Evolutionary conservation across 805 yeast species (phyloP).

Genomic region (Candida broadrunensis): DNA sequence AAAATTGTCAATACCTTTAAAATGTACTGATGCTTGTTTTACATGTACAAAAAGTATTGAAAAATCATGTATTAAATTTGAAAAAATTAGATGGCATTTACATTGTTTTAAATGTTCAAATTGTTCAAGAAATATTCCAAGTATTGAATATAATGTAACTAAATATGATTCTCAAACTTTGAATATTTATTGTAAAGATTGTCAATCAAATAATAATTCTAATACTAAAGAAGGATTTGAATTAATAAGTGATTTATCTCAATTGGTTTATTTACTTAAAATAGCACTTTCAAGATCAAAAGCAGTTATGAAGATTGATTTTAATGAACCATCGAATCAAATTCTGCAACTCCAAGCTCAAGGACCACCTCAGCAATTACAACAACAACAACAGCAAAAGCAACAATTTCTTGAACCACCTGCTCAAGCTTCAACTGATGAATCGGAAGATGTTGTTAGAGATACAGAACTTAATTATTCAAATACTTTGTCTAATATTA

Average conservation of each 20-base stretch:
- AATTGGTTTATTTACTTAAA: constrained; percentile 71
- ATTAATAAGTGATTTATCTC: constrained; percentile 65
- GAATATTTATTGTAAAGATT: constrained; percentile 56
- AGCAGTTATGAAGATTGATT: constrained; percentile 48
- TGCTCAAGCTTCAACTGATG: too few species aligned
- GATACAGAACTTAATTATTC: constrained; percentile 51
- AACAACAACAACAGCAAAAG: not conserved
- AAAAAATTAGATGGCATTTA: constrained; percentile 74
- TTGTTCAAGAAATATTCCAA: constrained; percentile 43
- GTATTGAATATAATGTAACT: constrained; percentile 42
- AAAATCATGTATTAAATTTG: constrained; percentile 65
- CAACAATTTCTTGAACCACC: not conserved
- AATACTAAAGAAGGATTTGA: constrained; percentile 48
- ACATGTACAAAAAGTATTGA: constrained; percentile 76
- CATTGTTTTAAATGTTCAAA: constrained; percentile 66
- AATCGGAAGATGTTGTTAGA: not conserved
- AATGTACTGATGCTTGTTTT: constrained; percentile 74
- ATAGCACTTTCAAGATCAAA: constrained; percentile 79
- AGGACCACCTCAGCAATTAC: constrained; percentile 4
- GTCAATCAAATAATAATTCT: constrained; percentile 38
- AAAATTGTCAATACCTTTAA: constrained; percentile 46
- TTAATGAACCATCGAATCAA: constrained; percentile 2
- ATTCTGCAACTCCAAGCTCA: constrained; percentile 2
- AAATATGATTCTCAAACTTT: constrained; percentile 37
- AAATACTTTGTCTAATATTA: constrained; percentile 71